Conservation (phyloP, 495 filamentous ascomycete genomes). For the Aspergillus biplanus region DNA sequence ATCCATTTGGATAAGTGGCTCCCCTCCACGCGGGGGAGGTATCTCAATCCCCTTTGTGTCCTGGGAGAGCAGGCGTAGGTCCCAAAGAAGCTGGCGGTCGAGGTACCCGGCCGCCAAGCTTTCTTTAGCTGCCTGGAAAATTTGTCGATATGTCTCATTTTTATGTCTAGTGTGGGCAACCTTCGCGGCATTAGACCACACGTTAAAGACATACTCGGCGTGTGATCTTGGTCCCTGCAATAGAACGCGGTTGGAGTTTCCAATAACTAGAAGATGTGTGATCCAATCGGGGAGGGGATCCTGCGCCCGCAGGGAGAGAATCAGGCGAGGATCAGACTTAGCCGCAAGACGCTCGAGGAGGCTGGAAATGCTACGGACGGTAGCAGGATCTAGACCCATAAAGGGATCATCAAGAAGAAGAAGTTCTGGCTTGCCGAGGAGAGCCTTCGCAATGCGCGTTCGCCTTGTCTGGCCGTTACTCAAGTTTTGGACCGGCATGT, state of each 20-base stretch:
- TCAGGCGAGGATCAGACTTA: slow-evolving; percentile 66
- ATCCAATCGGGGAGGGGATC: slow-evolving; percentile 90
- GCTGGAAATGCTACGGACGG: slow-evolving; percentile 66
- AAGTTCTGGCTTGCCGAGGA: slow-evolving; percentile 77
- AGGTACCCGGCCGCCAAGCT: slow-evolving; percentile 33
- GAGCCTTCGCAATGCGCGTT: slow-evolving; percentile 82
- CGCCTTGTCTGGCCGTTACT: slow-evolving; percentile 92
- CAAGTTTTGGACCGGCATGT: slow-evolving; percentile 81
- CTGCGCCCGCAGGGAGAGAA: slow-evolving; percentile 80
- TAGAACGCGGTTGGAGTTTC: slow-evolving; percentile 60
- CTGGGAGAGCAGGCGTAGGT: slow-evolving; percentile 24
- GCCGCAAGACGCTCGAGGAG: slow-evolving; percentile 68
- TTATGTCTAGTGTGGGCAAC: neutral
- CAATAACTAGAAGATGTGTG: slow-evolving; percentile 74
- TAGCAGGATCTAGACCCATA: slow-evolving; percentile 92
- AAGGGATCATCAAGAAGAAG: slow-evolving; percentile 93
- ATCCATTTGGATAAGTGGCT: slow-evolving; percentile 83
- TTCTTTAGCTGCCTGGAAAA: slow-evolving; percentile 17
- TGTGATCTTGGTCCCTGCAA: slow-evolving; percentile 35
- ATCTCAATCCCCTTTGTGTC: neutral
- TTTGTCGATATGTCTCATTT: neutral
- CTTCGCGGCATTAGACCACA: slow-evolving; percentile 29
- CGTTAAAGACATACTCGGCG: slow-evolving; percentile 25
- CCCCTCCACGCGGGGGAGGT: slow-evolving; percentile 36
- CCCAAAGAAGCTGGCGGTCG: slow-evolving; percentile 35